A percentile compares a stretch with the other conserved stretches of the same genome.
Conservation (phyloP, 2,329 filamentous ascomycete species). For the Pseudocercospora fijiensis region DNA sequence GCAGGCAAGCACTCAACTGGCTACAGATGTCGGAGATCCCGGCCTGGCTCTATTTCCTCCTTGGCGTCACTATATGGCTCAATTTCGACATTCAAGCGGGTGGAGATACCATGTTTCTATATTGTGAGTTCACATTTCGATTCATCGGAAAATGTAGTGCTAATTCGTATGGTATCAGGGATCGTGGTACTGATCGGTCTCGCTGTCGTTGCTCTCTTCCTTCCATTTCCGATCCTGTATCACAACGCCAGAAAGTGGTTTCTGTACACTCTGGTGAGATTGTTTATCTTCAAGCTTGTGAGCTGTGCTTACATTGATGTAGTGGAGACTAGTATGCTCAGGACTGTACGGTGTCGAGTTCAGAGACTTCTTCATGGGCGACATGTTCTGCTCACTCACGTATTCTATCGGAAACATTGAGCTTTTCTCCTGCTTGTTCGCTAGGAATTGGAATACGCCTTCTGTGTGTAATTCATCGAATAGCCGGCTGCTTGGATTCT, state of each 20-base stretch:
- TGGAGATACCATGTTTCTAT: slow-evolving; percentile 68
- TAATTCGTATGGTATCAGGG: background rate
- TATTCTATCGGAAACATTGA: slow-evolving; percentile 88
- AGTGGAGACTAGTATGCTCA: slow-evolving; percentile 78
- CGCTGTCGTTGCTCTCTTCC: slow-evolving; percentile 67
- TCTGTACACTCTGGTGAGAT: slow-evolving; percentile 40
- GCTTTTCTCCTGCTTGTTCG: slow-evolving; percentile 92
- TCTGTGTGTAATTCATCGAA: slow-evolving; percentile 79
- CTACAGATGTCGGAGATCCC: slow-evolving; percentile 83
- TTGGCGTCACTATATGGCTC: slow-evolving; percentile 81
- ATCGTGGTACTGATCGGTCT: slow-evolving; percentile 75
- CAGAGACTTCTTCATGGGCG: slow-evolving; percentile 93
- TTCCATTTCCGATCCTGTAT: slow-evolving; percentile 70
- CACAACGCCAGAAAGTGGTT: slow-evolving; percentile 81
- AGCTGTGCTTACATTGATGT: slow-evolving; percentile 38
- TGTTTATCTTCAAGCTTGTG: no score
- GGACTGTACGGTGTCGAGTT: slow-evolving; percentile 94
- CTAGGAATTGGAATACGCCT: slow-evolving; percentile 70
- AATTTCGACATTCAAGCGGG: slow-evolving; percentile 73
- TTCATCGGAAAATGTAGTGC: background rate
- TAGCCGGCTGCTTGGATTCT: slow-evolving; percentile 81
- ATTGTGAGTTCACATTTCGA: slow-evolving; percentile 53
- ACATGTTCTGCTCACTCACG: slow-evolving; percentile 95
- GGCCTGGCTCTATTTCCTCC: slow-evolving; percentile 72
- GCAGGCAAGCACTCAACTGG: slow-evolving; percentile 79